A percentile compares a stretch with the other conserved stretches of the same genome.
Evolutionary conservation across 2,329 filamentous ascomycete genomes (phyloP).

Genomic region (Stenocarpella maydis): DNA sequence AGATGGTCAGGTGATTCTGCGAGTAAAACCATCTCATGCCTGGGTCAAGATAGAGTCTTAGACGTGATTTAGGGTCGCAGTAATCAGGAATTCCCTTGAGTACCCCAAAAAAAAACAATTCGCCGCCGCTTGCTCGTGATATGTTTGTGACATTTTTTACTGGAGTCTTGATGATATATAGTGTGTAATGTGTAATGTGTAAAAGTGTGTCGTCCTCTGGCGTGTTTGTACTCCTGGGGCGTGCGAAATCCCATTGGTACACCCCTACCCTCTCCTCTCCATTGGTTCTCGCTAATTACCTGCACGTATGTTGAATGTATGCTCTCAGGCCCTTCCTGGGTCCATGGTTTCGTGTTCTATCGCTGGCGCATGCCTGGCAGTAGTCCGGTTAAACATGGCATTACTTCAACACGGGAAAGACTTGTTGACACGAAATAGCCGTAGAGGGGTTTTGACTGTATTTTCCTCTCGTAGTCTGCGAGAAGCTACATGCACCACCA

Average conservation of each 20-base stretch:
- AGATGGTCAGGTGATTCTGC: conserved; percentile 43
- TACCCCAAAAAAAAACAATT: conserved; percentile 8
- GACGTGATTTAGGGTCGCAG: conserved; percentile 42
- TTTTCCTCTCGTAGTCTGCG: neutral
- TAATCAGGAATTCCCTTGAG: conserved; percentile 36
- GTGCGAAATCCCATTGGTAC: too few relatives aligned
- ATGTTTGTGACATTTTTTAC: neutral
- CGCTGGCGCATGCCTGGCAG: too few relatives aligned
- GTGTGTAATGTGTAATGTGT: too few relatives aligned
- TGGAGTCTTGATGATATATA: too few relatives aligned
- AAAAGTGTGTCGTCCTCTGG: too few relatives aligned
- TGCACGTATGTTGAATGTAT: too few relatives aligned
- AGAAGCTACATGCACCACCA: neutral
- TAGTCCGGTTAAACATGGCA: neutral
- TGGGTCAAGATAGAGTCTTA: conserved; percentile 47
- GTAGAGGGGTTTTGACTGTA: neutral
- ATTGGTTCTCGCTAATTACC: too few relatives aligned
- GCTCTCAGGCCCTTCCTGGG: too few relatives aligned
- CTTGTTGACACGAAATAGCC: neutral
- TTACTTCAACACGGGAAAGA: neutral
- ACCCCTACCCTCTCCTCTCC: too few relatives aligned
- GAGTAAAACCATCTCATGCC: conserved; percentile 45
- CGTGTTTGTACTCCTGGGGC: too few relatives aligned
- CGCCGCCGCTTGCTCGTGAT: neutral
- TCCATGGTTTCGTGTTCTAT: too few relatives aligned